A percentile compares a stretch with the other conserved stretches of the same genome.
Evolutionary conservation across 441 rosid genomes (phyloP).

Genomic region (Sinapis alba): DNA sequence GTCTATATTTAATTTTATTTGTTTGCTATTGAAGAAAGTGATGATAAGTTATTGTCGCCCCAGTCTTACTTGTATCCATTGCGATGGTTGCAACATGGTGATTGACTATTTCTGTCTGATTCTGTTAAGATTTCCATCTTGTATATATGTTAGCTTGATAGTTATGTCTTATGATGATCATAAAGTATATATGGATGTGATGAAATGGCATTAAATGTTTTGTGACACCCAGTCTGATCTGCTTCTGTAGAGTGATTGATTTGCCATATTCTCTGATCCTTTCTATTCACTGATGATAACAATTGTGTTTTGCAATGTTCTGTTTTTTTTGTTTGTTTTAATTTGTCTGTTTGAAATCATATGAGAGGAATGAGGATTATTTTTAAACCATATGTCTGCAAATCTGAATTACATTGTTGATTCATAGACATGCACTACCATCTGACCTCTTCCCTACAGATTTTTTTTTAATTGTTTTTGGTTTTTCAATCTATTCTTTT

Average conservation of each 20-base stretch:
- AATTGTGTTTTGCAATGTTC: too few species aligned
- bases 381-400: not conserved
- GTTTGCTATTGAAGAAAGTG: not conserved
- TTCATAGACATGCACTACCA: not conserved
- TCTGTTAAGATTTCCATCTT: not conserved
- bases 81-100: not conserved
- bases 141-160: not conserved
- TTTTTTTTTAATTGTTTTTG: not conserved
- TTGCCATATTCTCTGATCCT: constrained; percentile 31
- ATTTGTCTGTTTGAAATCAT: not conserved
- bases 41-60: not conserved
- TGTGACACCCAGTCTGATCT: constrained; percentile 49
- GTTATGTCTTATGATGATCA: not conserved
- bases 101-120: not conserved
- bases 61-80: not conserved
- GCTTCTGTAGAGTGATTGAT: constrained; percentile 35
- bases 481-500: not conserved
- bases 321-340: not conserved
- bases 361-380: not conserved
- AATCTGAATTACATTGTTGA: not conserved
- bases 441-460: not conserved
- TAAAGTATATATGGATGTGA: not conserved
- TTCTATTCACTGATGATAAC: too few species aligned
- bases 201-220: not conserved
- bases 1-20: not conserved